phyloP scores from a whole-genome alignment of 805 yeast genomes.

The Suhomyces xylopsoci region DNA sequence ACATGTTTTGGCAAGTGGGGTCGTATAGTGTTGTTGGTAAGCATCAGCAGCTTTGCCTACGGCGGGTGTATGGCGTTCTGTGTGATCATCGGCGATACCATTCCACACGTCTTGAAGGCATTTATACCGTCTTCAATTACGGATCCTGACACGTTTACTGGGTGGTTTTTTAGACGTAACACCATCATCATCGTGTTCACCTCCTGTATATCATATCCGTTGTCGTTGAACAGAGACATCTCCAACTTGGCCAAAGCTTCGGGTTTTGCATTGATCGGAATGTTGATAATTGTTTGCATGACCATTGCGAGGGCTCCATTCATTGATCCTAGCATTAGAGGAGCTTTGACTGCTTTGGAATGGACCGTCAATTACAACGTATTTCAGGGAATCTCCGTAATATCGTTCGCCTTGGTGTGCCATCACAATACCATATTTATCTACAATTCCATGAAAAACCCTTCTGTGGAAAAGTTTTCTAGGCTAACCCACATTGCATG shows the following conservation, averaged over 20 bases:
- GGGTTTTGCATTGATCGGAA: slow-evolving; percentile 80
- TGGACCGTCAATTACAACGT: slow-evolving; percentile 60
- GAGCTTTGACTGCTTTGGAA: slow-evolving; percentile 41
- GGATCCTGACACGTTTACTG: slow-evolving; percentile 27
- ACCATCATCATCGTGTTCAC: slow-evolving; percentile 70
- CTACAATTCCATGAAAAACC: slow-evolving; percentile 74
- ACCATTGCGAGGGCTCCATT: slow-evolving; percentile 75
- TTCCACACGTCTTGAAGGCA: slow-evolving; percentile 81
- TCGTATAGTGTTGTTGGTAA: slow-evolving; percentile 57
- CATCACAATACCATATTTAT: slow-evolving; percentile 93
- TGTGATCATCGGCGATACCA: slow-evolving; percentile 90
- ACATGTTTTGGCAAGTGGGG: slow-evolving; percentile 78
- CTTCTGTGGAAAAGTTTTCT: slow-evolving; percentile 73
- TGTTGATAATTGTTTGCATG: slow-evolving; percentile 72
- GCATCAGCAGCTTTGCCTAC: slow-evolving; percentile 87
- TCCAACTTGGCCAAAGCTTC: slow-evolving; percentile 84
- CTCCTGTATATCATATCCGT: slow-evolving; percentile 72
- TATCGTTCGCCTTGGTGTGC: slow-evolving; percentile 92
- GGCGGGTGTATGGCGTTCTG: slow-evolving; percentile 95
- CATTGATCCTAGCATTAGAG: slow-evolving; percentile 46
- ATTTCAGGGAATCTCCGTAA: slow-evolving; percentile 90
- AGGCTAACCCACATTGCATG: slow-evolving; percentile 82
- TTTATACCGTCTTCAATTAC: slow-evolving; percentile 50
- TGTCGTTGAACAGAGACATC: slow-evolving; percentile 76
- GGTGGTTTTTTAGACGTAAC: slow-evolving; percentile 62